Evolutionary conservation across 192 early-diverging fungal genomes (phyloP).

Genomic region (Entomortierella beljakovae): DNA sequence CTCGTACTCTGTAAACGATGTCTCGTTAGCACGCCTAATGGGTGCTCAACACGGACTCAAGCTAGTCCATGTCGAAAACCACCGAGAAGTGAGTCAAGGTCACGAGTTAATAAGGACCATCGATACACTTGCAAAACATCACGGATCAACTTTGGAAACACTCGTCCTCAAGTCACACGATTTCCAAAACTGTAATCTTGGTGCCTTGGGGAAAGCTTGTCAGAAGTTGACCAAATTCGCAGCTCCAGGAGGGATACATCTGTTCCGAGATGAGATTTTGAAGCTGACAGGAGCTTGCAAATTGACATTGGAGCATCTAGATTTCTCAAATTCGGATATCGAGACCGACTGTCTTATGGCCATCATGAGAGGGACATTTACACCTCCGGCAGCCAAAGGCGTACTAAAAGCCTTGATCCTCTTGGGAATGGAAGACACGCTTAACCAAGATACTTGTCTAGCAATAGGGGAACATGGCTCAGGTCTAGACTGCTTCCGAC

Average conservation of each 20-base stretch:
- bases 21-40: constrained; percentile 26
- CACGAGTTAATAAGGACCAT: constrained; percentile 32
- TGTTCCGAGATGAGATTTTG: constrained; percentile 27
- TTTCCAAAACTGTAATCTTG: constrained; percentile 45
- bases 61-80: constrained; percentile 44
- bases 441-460: constrained; percentile 40
- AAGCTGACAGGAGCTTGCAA: constrained; percentile 40
- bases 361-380: constrained; percentile 32
- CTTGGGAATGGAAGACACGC: constrained; percentile 47
- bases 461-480: constrained; percentile 45
- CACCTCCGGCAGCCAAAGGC: constrained; percentile 34
- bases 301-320: constrained; percentile 46
- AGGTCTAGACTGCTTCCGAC: constrained; percentile 49
- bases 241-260: constrained; percentile 41
- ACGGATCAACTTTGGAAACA: constrained; percentile 31
- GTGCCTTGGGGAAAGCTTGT: constrained; percentile 36
- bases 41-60: constrained; percentile 14
- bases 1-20: constrained; percentile 41
- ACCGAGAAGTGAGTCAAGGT: constrained; percentile 48
- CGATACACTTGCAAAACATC: constrained; percentile 8
- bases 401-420: constrained; percentile 42
- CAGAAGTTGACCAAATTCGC: constrained; percentile 29
- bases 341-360: constrained; percentile 35
- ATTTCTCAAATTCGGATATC: constrained; percentile 53
- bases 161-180: constrained; percentile 47